A percentile compares a stretch with the other conserved stretches of the same genome.
Evolutionary conservation across 192 early-diverging fungal species (phyloP).

Genomic region (Entrophospora sp.): DNA sequence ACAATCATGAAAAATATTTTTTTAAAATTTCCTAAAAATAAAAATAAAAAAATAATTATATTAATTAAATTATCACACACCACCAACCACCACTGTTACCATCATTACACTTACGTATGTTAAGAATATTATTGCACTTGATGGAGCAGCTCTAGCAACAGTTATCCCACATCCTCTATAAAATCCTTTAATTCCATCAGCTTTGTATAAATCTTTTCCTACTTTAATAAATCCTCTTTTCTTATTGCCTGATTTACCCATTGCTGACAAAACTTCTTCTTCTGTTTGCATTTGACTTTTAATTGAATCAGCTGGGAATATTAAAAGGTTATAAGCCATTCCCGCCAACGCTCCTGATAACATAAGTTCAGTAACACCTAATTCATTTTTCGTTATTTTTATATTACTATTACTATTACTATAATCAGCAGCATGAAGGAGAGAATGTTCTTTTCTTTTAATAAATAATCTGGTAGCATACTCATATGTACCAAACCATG

Average conservation of each 20-base stretch:
- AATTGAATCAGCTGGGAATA: conserved; percentile 91
- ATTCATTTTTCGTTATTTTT: conserved; percentile 54
- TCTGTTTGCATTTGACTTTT: conserved; percentile 91
- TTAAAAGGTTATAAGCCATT: conserved; percentile 74
- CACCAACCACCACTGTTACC: too few relatives aligned
- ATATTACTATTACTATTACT: too few relatives aligned
- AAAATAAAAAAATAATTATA: background rate
- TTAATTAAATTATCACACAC: too few relatives aligned
- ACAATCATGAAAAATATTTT: background rate
- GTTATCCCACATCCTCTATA: conserved; percentile 95
- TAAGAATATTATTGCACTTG: conserved; percentile 93
- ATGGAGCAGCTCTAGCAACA: conserved; percentile 75
- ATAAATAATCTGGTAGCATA: conserved; percentile 51
- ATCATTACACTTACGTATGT: conserved; percentile 85
- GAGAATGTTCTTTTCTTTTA: conserved; percentile 14
- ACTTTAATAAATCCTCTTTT: conserved; percentile 55
- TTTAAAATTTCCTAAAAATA: background rate
- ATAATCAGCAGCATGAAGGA: too few relatives aligned
- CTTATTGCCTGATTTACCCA: background rate
- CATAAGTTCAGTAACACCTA: conserved; percentile 68
- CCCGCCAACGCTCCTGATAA: conserved; percentile 84
- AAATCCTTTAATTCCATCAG: conserved; percentile 74
- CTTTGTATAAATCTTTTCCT: conserved; percentile 57
- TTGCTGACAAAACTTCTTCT: conserved; percentile 37
- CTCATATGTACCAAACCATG: conserved; percentile 97